phyloP scores from a whole-genome alignment of 352 stramenopile genomes.

The Blastocystis sp. region DNA sequence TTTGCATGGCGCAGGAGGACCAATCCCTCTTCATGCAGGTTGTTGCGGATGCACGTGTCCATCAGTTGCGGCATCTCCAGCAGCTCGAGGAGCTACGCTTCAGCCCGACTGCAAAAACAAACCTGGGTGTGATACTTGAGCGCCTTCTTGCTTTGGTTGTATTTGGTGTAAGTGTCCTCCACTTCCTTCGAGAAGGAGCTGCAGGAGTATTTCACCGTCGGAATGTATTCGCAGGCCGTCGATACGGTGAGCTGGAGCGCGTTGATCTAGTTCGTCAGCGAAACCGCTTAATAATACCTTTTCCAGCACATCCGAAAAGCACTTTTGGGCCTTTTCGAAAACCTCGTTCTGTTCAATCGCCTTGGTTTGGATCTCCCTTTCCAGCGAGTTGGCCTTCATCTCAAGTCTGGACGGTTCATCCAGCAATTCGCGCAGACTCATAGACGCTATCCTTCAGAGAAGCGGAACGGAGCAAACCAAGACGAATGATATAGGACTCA shows the following conservation, averaged over 20 bases:
- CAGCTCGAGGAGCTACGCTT: conserved; percentile 86
- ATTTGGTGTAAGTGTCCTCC: conserved; percentile 62
- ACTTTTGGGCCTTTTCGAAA: conserved; percentile 86
- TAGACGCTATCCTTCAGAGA: conserved; percentile 46
- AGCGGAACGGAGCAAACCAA: background rate
- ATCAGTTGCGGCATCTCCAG: conserved; percentile 94
- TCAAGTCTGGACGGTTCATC: conserved; percentile 79
- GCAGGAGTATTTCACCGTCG: conserved; percentile 68
- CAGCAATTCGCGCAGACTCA: conserved; percentile 65
- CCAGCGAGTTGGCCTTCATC: conserved; percentile 79
- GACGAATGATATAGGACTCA: conserved; percentile 68
- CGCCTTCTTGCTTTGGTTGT: conserved; percentile 84
- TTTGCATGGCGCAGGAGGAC: conserved; percentile 71
- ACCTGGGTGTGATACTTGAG: conserved; percentile 80
- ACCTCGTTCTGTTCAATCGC: conserved; percentile 83
- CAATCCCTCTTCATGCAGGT: conserved; percentile 90
- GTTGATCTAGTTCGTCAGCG: conserved; percentile 71
- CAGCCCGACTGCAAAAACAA: background rate
- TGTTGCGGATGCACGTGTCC: conserved; percentile 91
- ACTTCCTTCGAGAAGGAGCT: conserved; percentile 60
- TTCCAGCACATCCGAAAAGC: conserved; percentile 77
- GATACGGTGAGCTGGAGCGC: conserved; percentile 41
- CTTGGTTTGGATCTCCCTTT: conserved; percentile 79
- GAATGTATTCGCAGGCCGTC: conserved; percentile 15
- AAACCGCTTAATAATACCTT: conserved; percentile 47